phyloP scores from a whole-genome alignment of 257 asterid genomes.

The Marsdenia floribunda region DNA sequence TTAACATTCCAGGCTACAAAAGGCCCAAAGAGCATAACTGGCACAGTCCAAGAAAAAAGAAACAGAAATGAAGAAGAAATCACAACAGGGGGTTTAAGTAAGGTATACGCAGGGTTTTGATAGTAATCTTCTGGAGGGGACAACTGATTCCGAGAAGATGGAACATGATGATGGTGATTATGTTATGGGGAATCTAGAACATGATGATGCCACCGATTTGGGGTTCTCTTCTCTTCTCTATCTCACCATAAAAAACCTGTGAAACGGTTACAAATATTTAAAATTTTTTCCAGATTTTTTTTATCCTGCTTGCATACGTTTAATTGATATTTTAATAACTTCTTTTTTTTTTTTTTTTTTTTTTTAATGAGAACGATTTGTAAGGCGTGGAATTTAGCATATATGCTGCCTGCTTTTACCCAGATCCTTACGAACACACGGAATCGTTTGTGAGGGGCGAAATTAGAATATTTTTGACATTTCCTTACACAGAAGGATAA shows the following conservation, averaged over 20 bases:
- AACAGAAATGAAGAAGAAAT: background rate
- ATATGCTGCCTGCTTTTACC: background rate
- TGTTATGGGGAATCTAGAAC: background rate
- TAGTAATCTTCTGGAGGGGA: background rate
- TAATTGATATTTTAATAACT: background rate
- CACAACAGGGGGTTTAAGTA: background rate
- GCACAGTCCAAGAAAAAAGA: background rate
- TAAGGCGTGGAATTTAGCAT: background rate
- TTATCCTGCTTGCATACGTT: background rate
- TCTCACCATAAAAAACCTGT: background rate
- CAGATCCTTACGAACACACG: background rate
- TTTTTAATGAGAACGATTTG: background rate
- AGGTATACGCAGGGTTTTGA: background rate
- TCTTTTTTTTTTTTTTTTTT: too few relatives aligned
- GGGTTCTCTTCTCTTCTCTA: slow-evolving; percentile 1
- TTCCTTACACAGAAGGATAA: background rate
- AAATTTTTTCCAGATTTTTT: background rate
- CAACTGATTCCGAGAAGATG: background rate
- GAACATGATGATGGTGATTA: background rate
- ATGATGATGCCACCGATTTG: background rate
- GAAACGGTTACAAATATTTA: background rate
- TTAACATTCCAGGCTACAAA: background rate
- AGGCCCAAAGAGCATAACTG: background rate
- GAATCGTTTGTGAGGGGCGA: background rate
- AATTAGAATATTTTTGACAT: background rate